Conservation (phyloP, 306 rosid genomes). For the Sophora flavescens region DNA sequence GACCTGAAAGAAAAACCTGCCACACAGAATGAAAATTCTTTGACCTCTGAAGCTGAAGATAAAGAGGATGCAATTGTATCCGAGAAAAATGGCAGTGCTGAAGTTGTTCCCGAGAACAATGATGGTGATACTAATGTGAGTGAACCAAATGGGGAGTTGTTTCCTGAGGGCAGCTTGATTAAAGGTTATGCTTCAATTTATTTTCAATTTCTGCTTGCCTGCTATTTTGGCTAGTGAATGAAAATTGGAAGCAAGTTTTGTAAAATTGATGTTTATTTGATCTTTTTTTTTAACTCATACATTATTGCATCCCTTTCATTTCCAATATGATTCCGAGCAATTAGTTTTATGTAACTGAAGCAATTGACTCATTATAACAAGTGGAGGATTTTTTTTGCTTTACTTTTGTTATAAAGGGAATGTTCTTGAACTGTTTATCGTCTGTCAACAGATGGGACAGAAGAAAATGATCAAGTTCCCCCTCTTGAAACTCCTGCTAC, state of each 20-base stretch:
- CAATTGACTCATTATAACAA: not conserved
- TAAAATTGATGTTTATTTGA: slow-evolving; percentile 1
- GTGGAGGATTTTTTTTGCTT: not conserved
- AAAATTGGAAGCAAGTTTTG: slow-evolving; percentile 21
- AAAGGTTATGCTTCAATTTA: slow-evolving; percentile 52
- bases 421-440: slow-evolving; percentile 38
- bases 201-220: slow-evolving; percentile 39
- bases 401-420: not conserved
- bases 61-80: slow-evolving; percentile 39
- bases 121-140: slow-evolving; percentile 44
- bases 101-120: slow-evolving; percentile 46
- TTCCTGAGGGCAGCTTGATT: slow-evolving; percentile 50
- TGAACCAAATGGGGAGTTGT: slow-evolving; percentile 44
- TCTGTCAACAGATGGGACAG: slow-evolving; percentile 45
- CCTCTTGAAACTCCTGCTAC: slow-evolving; percentile 42
- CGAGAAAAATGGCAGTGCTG: slow-evolving; percentile 24
- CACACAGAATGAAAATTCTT: slow-evolving; percentile 20
- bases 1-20: slow-evolving; percentile 34
- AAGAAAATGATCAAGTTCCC: slow-evolving; percentile 44
- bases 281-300: not conserved
- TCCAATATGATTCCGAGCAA: slow-evolving; percentile 17
- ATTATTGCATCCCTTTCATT: slow-evolving; percentile 30
- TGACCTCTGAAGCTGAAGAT: slow-evolving; percentile 42
- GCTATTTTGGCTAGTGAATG: slow-evolving; percentile 34
- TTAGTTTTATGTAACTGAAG: slow-evolving; percentile 37